Evolutionary conservation across 2,329 filamentous ascomycete species (phyloP), one percentile per base, ranked within the genome.

Genomic region (Beauveria asiatica): DNA sequence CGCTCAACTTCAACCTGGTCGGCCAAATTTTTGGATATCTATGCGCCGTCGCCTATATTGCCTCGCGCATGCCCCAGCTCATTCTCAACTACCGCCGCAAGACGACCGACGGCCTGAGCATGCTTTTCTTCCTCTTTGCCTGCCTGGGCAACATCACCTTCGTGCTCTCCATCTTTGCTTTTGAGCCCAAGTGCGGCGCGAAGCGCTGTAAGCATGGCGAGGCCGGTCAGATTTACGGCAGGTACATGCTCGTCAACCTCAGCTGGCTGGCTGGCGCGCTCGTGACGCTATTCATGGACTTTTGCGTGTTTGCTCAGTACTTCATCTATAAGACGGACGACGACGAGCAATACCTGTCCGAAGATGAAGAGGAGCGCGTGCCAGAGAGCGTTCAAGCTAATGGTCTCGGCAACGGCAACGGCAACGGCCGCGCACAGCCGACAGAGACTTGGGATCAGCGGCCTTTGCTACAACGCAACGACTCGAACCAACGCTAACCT

Each of bases 41-140:
- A 52, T 97, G 93, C 75, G 92, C 94, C 2, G 78, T 84, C 1
- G 80, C 97, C 5, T 97, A 99, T 70, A 89, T 97, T 11, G 90
- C 90, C 23, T 94, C 89, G 0, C 88, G 94, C 9, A 75, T 97
- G 7, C 94, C 94, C 0, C 94, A 99, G 75, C 80, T 99, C 1
- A 80, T 97, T 8, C 83, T 97, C 57, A 99, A 97, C 74, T 96
- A 90, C 77, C 85, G 90, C 21, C 87, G 94, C 64, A 96, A 96
- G 76, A 92, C 88, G 48, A 97, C 92, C 1, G 92, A 97, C 60
- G 94, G 94, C 3, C 87, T 99, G 21, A 93, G 89, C 65, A 86
- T 97, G 76, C 81, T 97, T 11, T 99, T 97, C 75, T 97, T 97
- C 77, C 79, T 97, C 23, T 97, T 99, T 71, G 94, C 94, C 5